These are phyloP conservation scores for Globisporangium acanthophoron DNA, from an alignment of 352 stramenopile species.

Conservation along the genomic window DNA sequence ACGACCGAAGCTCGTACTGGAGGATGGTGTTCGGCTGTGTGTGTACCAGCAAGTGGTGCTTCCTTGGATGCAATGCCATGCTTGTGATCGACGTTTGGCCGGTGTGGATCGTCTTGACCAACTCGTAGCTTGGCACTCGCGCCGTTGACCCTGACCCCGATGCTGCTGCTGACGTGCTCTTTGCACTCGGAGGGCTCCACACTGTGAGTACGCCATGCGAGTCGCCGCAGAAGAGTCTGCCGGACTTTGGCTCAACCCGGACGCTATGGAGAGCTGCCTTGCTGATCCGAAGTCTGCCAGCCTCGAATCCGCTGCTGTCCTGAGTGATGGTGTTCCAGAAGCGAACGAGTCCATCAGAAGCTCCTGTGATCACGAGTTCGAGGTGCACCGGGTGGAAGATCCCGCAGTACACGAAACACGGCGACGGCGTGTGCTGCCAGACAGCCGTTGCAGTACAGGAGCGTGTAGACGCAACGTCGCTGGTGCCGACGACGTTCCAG, in stretches of 20 bases:
- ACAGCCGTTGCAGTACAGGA: slow-evolving; percentile 2
- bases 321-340: slow-evolving; percentile 19
- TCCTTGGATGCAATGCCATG: slow-evolving; percentile 57
- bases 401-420: slow-evolving; percentile 61
- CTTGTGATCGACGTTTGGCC: slow-evolving; percentile 43
- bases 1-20: slow-evolving; percentile 72
- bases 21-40: slow-evolving; percentile 55
- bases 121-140: slow-evolving; percentile 19
- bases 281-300: slow-evolving; percentile 16
- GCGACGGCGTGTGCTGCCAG: slow-evolving; percentile 51
- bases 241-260: slow-evolving; percentile 33
- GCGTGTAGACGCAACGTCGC: background rate
- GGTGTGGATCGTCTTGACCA: slow-evolving; percentile 48
- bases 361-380: slow-evolving; percentile 35
- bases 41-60: slow-evolving; percentile 59
- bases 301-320: background rate
- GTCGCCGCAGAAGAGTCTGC: slow-evolving; percentile 58
- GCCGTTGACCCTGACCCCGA: background rate
- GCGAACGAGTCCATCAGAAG: slow-evolving; percentile 48
- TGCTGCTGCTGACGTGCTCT: background rate
- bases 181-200: slow-evolving; percentile 18
- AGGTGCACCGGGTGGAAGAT: slow-evolving; percentile 33
- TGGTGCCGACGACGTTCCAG: slow-evolving; percentile 24
- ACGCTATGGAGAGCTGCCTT: slow-evolving; percentile 41
- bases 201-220: slow-evolving; percentile 39